Conservation (phyloP, 805 yeast species). For the Debaryomyces hansenii region DNA sequence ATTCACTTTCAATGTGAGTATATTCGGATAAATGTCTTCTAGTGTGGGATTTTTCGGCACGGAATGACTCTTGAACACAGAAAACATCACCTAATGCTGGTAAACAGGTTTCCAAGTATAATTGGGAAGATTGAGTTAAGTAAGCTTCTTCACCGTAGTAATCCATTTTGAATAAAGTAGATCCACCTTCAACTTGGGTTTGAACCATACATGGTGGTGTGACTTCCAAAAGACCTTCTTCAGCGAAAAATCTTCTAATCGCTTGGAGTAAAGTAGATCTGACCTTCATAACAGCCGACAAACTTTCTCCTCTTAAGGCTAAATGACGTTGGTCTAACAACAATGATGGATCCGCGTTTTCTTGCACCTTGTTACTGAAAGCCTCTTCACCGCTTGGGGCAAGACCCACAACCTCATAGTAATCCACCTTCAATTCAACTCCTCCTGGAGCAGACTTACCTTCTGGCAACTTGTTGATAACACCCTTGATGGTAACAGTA, state of each 20-base stretch:
- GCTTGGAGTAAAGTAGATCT: slow-evolving; percentile 77
- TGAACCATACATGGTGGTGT: slow-evolving; percentile 99
- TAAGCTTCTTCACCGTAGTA: slow-evolving; percentile 97
- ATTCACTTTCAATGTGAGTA: slow-evolving; percentile 95
- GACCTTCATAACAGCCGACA: slow-evolving; percentile 91
- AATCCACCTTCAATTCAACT: slow-evolving; percentile 89
- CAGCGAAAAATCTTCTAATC: slow-evolving; percentile 73
- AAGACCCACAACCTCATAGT: slow-evolving; percentile 81
- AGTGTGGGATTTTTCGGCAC: slow-evolving; percentile 98
- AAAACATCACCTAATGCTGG: slow-evolving; percentile 97
- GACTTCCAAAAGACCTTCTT: slow-evolving; percentile 80
- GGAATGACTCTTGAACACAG: slow-evolving; percentile 97
- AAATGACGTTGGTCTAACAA: slow-evolving; percentile 94
- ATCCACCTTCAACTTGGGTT: slow-evolving; percentile 99
- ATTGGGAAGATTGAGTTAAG: slow-evolving; percentile 95
- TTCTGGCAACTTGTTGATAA: slow-evolving; percentile 80
- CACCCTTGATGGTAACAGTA: slow-evolving; percentile 78
- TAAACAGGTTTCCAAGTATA: slow-evolving; percentile 92
- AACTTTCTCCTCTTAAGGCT: slow-evolving; percentile 93
- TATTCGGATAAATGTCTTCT: slow-evolving; percentile 97
- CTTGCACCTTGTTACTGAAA: slow-evolving; percentile 91
- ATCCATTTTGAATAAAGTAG: slow-evolving; percentile 87
- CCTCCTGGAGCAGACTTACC: slow-evolving; percentile 98
- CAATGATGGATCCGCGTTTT: slow-evolving; percentile 89
- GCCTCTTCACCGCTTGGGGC: slow-evolving; percentile 98